Conservation (phyloP, 805 yeast species). For the Candida rishiriensis region DNA sequence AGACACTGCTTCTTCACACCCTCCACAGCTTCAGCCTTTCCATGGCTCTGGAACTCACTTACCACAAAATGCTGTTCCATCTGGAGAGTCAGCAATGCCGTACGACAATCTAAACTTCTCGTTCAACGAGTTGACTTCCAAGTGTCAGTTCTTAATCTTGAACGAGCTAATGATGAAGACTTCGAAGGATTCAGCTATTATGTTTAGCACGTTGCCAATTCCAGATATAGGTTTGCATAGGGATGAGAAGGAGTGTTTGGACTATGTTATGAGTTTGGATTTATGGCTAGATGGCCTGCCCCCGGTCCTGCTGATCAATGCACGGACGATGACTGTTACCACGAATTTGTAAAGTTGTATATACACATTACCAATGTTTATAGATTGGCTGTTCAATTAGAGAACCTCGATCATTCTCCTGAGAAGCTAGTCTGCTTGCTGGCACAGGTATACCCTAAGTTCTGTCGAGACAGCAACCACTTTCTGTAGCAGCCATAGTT, state of each 20-base stretch:
- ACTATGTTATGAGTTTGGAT: slow-evolving; percentile 71
- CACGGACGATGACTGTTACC: slow-evolving; percentile 94
- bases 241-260: slow-evolving; percentile 61
- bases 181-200: slow-evolving; percentile 62
- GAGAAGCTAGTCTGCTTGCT: too few species aligned
- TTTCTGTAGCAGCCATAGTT: too few species aligned
- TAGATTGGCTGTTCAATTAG: too few species aligned
- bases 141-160: slow-evolving; percentile 82
- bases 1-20: too few species aligned
- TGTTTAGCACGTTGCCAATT: slow-evolving; percentile 87
- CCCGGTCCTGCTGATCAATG: slow-evolving; percentile 76
- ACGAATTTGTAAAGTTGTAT: slow-evolving; percentile 57
- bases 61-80: background rate
- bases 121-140: slow-evolving; percentile 86
- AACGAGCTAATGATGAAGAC: slow-evolving; percentile 75
- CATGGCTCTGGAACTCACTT: background rate
- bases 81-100: slow-evolving; percentile 5
- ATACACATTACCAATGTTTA: too few species aligned
- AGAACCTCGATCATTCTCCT: too few species aligned
- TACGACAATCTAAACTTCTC: slow-evolving; percentile 31
- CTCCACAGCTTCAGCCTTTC: too few species aligned
- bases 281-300: slow-evolving; percentile 81
- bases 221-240: slow-evolving; percentile 81
- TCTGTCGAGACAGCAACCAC: too few species aligned
- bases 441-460: too few species aligned